Percentiles rank a stretch among this genome's conserved stretches.
Evolutionary conservation across 805 yeast species (phyloP).

Genomic region (Wickerhamomyces mucosus): DNA sequence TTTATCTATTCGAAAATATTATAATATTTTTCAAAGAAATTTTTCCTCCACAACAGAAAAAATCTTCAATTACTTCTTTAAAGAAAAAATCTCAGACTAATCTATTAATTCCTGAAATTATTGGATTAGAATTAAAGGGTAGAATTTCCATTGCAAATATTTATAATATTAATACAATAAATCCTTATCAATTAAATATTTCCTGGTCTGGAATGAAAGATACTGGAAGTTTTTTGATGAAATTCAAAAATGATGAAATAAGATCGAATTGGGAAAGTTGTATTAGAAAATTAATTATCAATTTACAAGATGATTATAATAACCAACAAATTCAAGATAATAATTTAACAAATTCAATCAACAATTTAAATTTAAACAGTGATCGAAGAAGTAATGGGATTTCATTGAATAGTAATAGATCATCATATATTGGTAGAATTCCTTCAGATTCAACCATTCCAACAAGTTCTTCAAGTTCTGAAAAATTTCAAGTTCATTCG

Average conservation of each 20-base stretch:
- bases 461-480: conserved; percentile 5
- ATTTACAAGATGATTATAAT: conserved; percentile 20
- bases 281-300: conserved; percentile 36
- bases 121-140: conserved; percentile 61
- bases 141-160: conserved; percentile 71
- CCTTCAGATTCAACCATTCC: conserved; percentile 14
- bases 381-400: conserved; percentile 21
- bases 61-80: conserved; percentile 32
- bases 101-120: conserved; percentile 14
- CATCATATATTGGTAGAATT: conserved; percentile 17
- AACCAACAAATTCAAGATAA: conserved; percentile 1
- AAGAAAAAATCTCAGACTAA: conserved; percentile 27
- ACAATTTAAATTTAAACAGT: conserved; percentile 9
- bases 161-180: conserved; percentile 32
- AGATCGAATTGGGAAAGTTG: conserved; percentile 76
- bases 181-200: conserved; percentile 52
- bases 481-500: conserved; percentile 10
- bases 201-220: conserved; percentile 85
- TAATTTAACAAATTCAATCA: conserved; percentile 4
- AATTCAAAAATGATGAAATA: conserved; percentile 76
- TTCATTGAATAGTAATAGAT: conserved; percentile 12
- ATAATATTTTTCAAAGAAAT: conserved; percentile 57
- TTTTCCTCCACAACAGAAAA: conserved; percentile 34
- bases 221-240: conserved; percentile 74
- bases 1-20: conserved; percentile 75